Evolutionary conservation across 2,329 filamentous ascomycete species (phyloP), one percentile per base, ranked within the genome.

Genomic region (Biscogniauxia sp.): DNA sequence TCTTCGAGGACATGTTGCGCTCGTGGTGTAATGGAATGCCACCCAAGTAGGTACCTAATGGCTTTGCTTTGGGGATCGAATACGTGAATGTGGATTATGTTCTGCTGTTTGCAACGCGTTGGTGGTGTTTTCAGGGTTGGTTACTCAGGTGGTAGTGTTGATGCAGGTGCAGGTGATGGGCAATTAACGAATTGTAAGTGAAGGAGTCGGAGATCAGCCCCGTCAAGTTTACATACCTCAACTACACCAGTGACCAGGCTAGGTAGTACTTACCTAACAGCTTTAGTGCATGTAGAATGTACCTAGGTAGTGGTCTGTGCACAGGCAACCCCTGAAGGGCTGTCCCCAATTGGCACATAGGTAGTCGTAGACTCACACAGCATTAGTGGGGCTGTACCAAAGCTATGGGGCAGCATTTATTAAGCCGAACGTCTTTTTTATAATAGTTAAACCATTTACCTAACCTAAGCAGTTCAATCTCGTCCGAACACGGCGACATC

Each of bases 1-100:
- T 55, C 19, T 55, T 55, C 6, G 53, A 55, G 11, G 53, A 55
- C 53, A 55, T 55, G n/a, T 55, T 55, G 50, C 11, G 50, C 11
- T 52, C 15, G 51, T 23, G 51, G 51, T 52, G 23, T 17, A 15
- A 23, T 23, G 23, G 5, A 3, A 23, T 23, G 5, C n/a, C n/a
- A n/a, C n/a, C n/a, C n/a, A n/a, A n/a, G n/a, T n/a, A n/a, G n/a
- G n/a, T n/a, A n/a, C n/a, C n/a, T n/a, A n/a, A n/a, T n/a, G 23
- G 23, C 23, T 23, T 23, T 23, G 23, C 23, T 5, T 23, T 23
- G 23, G n/a, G n/a, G n/a, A n/a, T n/a, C n/a, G n/a, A n/a, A n/a
- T n/a, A n/a, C n/a, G n/a, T n/a, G n/a, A n/a, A n/a, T n/a, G n/a
- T n/a, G 7, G 50, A n/a, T 52, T 19, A 1, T 13, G 19, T 19